Conservation (phyloP, 139 green algal genomes). For the Coelastrella sp. region DNA sequence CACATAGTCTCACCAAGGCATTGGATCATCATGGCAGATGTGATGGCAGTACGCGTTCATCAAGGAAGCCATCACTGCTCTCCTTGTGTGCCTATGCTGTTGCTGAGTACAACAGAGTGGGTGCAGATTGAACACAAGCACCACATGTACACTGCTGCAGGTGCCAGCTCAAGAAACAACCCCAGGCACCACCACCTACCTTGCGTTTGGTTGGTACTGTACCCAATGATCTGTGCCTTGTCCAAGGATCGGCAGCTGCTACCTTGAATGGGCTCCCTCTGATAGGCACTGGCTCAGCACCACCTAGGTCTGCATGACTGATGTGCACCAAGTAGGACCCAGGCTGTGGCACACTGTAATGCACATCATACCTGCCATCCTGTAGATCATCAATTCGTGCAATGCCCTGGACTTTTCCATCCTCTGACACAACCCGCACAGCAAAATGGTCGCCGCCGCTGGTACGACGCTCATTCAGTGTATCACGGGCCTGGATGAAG, state of each 20-base stretch:
- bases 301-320: conserved; percentile 73
- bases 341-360: conserved; percentile 60
- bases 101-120: too few species aligned
- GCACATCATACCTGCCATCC: conserved; percentile 79
- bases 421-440: conserved; percentile 62
- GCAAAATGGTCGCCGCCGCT: conserved; percentile 83
- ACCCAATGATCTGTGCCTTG: conserved; percentile 72
- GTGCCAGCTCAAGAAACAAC: too few species aligned
- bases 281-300: conserved; percentile 65
- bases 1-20: too few species aligned
- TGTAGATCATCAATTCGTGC: conserved; percentile 72
- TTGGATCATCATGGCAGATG: background rate
- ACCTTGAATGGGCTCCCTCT: conserved; percentile 84
- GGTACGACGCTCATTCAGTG: conserved; percentile 78
- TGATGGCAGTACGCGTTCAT: background rate
- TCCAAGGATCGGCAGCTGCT: conserved; percentile 74
- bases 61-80: too few species aligned
- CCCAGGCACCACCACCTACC: too few species aligned
- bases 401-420: conserved; percentile 68
- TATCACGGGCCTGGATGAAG: conserved; percentile 85
- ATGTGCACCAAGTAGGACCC: conserved; percentile 67
- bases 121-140: too few species aligned
- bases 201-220: conserved; percentile 69
- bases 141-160: too few species aligned
- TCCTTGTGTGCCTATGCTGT: too few species aligned